Percentiles rank a stretch among this genome's conserved stretches.
These are phyloP conservation scores for Micractinium sp. DNA, from an alignment of 139 green algal genomes.

Conservation along the genomic window DNA sequence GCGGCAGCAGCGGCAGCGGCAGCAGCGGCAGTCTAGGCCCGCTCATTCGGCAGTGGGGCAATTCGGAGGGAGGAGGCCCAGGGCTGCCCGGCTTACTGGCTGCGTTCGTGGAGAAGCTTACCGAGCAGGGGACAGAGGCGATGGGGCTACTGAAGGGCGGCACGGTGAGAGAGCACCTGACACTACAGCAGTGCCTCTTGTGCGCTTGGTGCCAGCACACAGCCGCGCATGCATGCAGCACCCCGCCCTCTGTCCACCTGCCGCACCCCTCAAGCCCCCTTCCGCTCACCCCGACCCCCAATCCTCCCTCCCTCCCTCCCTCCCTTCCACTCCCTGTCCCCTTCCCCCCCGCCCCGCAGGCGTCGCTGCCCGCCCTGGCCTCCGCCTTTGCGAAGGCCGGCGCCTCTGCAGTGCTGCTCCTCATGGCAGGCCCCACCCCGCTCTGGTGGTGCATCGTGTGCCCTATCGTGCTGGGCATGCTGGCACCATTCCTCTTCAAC, in stretches of 20 bases:
- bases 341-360: neutral
- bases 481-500: constrained; percentile 62
- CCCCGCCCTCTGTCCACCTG: too few species aligned
- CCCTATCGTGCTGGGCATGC: constrained; percentile 44
- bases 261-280: too few species aligned
- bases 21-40: neutral
- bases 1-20: neutral
- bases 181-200: neutral
- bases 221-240: too few species aligned
- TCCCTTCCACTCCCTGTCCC: too few species aligned
- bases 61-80: neutral
- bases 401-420: neutral
- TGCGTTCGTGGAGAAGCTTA: neutral
- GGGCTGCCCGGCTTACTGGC: constrained; percentile 2
- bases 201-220: too few species aligned
- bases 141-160: neutral
- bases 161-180: neutral
- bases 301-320: too few species aligned
- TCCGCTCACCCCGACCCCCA: too few species aligned
- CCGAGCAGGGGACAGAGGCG: neutral
- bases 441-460: constrained; percentile 34
- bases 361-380: neutral
- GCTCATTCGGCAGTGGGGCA: neutral
- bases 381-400: neutral
- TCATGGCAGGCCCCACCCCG: constrained; percentile 9